Base-by-base conservation (phyloP, 108 stramenopile species). In the Fragilaria crotonensis region DNA sequence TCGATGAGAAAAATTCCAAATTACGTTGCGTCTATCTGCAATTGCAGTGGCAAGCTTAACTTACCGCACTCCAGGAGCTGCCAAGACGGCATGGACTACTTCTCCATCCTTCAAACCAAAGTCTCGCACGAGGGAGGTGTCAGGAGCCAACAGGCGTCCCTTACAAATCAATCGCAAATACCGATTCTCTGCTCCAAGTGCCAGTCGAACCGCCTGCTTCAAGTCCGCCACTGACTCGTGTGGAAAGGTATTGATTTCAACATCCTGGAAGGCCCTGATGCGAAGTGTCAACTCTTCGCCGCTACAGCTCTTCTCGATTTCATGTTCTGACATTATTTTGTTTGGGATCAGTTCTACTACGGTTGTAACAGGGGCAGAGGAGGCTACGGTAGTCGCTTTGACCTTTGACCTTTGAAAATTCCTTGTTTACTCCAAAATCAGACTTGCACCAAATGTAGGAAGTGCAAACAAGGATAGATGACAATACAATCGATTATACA, bases 1-100 rank as follows among this genome's bases (percentile, higher is more conserved):
- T n/a, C n/a, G n/a, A n/a, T n/a, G n/a, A n/a, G n/a, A n/a, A n/a
- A n/a, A n/a, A n/a, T n/a, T n/a, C n/a, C n/a, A n/a, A n/a, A n/a
- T n/a, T n/a, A n/a, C n/a, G n/a, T n/a, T n/a, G n/a, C n/a, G n/a
- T n/a, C n/a, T n/a, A n/a, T n/a, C n/a, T n/a, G n/a, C n/a, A n/a
- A n/a, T n/a, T n/a, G n/a, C n/a, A n/a, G n/a, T n/a, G n/a, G n/a
- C 36, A 41, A 7, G 14, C 36, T 11, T 11, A 14, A 41, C 36
- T 41, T 14, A 41, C 36, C 63, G 19, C 25, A 52, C 63, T 44
- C 57, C 29, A 19, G 70, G 62, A 21, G 67, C 71, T 17, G 81
- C 83, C 63, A 90, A 28, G 0, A 91, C 84, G 25, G 80, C 85
- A 64, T 91, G 89, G 5, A 91, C 69, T 1, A 84, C 85, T 67